Base-by-base conservation (phyloP, 2,329 filamentous ascomycete genomes). In the Colletotrichum gigasporum region DNA sequence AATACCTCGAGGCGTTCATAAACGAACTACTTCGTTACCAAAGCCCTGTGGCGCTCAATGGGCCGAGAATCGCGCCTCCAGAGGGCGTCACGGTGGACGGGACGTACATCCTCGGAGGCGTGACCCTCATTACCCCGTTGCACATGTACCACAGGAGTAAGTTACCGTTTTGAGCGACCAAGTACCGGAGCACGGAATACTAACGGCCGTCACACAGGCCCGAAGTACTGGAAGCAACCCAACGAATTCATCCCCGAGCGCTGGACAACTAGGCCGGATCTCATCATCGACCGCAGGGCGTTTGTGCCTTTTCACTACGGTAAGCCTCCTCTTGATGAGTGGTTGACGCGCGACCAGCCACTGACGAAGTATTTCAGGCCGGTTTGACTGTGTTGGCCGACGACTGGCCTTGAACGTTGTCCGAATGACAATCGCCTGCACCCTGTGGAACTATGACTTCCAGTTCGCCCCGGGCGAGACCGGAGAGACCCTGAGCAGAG, bases 1-100 rank as follows among this genome's bases (percentile, higher is more conserved):
- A 51, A 5, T 66, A 68, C 16, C 56, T 76, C 2, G 71, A 70
- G 9, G 73, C 72, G 0, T 50, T 74, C 9, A 72, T 75, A 22
- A 69, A 71, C 18, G 75, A 76, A 53, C 72, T 73, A 1, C 59
- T 76, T 26, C 68, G 75, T 1, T 47, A 75, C 8, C 57, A 76
- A n/a, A 70, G 68, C 6, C 71, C 74, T 0, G 67, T 71, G 1
- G 68, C 73, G 12, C 70, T 71, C 2, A 74, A 71, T 9, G 74
- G 69, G 2, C 61, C 69, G 14, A 69, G 72, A 5, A 44, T 69
- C 3, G 69, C 71, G 0, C 71, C 74, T 1, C 64, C 69, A 2
- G 65, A 67, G 20, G 75, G 74, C 1, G 58, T 75, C 2, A 58
- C 37, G 2, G 58, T 75, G 4, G 71, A 73, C 16, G 68, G 63